Base-by-base conservation (phyloP, 805 yeast genomes). In the Saccharomycopsis sp. region DNA sequence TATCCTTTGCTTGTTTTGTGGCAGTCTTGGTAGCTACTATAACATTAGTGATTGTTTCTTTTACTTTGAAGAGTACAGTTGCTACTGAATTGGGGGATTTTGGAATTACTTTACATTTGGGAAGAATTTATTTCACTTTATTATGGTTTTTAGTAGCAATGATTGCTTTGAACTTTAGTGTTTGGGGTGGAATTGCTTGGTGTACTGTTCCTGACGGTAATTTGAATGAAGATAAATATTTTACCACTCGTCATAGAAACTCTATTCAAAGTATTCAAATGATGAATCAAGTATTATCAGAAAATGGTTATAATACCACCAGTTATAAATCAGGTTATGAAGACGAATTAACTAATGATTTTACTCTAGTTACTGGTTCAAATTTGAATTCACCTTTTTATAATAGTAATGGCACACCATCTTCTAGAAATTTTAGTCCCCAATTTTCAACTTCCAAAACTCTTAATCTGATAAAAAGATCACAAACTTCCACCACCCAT, bases 151-250 rank as follows among this genome's bases (percentile, higher is more conserved):
- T 60, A 1, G 51, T 62, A 35, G 52, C 42, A 30, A 46, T 42
- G 47, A 34, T 46, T 1, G 17, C 51, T n/a, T 25, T 54, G 3
- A 36, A 41, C 3, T 45, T 52, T 43, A 27, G 51, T 9, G 26
- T 49, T 6, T 66, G 71, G 71, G 60, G 57, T 5, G 67, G 69
- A 5, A 66, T 69, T 2, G 46, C 58, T 13, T 67, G 82, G 81
- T 76, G 79, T 58, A 69, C 72, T 5, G 67, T 71, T 37, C 73
- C 75, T 3, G 34, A 38, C 17, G 21, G 21, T 13, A 30, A 30
- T n/a, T n/a, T n/a, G n/a, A 8, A 9, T 32, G 25, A 28, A 20
- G 41, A 42, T 21, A 20, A 38, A 26, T 30, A 18, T 20, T 34
- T 37, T 31, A 28, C 30, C n/a, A 27, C 34, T 8, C 30, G 41